Conservation (phyloP, 805 yeast species). For the Candida ponderosae region DNA sequence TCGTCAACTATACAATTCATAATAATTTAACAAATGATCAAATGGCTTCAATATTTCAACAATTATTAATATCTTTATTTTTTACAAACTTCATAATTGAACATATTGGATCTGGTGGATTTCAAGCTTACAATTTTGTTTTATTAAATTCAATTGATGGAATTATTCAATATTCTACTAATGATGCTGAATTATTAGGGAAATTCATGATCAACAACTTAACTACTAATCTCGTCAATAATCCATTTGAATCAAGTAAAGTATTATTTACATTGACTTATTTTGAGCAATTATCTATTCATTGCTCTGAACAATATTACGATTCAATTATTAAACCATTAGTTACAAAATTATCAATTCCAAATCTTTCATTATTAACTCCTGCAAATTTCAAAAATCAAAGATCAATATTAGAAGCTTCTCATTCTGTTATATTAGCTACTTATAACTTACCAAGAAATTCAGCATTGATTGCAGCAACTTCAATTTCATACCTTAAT, state of each 20-base stretch:
- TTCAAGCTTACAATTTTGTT: slow-evolving; percentile 55
- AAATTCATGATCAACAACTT: slow-evolving; percentile 16
- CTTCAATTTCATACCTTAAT: slow-evolving; percentile 33
- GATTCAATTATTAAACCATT: slow-evolving; percentile 26
- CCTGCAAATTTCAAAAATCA: not conserved
- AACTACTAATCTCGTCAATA: slow-evolving; percentile 8
- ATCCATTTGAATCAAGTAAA: slow-evolving; percentile 20
- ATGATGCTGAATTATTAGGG: slow-evolving; percentile 21
- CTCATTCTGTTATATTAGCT: slow-evolving; percentile 52
- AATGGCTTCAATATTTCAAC: slow-evolving; percentile 16
- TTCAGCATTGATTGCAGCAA: slow-evolving; percentile 13
- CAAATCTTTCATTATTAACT: not conserved
- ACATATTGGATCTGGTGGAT: slow-evolving; percentile 56
- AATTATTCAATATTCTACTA: slow-evolving; percentile 21
- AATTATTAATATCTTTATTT: slow-evolving; percentile 33
- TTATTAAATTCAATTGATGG: slow-evolving; percentile 41
- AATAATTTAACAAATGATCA: slow-evolving; percentile 9
- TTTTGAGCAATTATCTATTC: slow-evolving; percentile 22
- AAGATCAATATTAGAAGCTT: slow-evolving; percentile 42
- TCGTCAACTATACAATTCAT: slow-evolving; percentile 28
- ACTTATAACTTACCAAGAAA: slow-evolving; percentile 17
- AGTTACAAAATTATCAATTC: slow-evolving; percentile 13
- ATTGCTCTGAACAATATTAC: slow-evolving; percentile 26
- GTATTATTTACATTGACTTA: slow-evolving; percentile 21
- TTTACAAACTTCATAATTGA: slow-evolving; percentile 39